phyloP scores from a whole-genome alignment of 2,329 filamentous ascomycete genomes.

The Teratosphaeria destructans region DNA sequence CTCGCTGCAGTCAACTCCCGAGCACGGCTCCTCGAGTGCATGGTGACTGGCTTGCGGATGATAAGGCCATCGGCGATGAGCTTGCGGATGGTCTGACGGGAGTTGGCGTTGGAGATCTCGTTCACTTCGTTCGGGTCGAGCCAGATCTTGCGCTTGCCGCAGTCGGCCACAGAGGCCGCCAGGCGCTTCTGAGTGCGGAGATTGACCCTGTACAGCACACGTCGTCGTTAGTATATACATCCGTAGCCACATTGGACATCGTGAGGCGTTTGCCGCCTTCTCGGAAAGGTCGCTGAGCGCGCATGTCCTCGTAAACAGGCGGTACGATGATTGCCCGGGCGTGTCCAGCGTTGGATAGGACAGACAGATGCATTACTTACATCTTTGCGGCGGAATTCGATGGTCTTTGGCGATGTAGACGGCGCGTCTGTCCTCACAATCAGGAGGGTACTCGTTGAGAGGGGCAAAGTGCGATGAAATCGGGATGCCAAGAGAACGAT shows the following conservation, averaged over 20 bases:
- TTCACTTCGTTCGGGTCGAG: slow-evolving; percentile 98
- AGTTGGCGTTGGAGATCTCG: slow-evolving; percentile 99
- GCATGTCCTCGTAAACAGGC: background rate
- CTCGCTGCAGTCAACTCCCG: slow-evolving; percentile 90
- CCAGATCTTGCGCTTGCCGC: slow-evolving; percentile 99
- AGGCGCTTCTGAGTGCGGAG: slow-evolving; percentile 99
- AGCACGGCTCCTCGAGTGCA: slow-evolving; percentile 96
- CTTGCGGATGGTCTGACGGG: slow-evolving; percentile 98
- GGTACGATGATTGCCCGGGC: background rate
- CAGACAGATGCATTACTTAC: background rate
- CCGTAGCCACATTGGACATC: background rate
- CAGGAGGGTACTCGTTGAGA: background rate
- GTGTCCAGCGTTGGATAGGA: background rate
- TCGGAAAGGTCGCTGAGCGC: background rate
- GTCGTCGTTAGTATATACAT: slow-evolving; percentile 15
- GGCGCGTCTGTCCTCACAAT: background rate
- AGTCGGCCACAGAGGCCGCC: slow-evolving; percentile 95
- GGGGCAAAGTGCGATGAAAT: background rate
- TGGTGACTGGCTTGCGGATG: slow-evolving; percentile 99
- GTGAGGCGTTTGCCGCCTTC: background rate
- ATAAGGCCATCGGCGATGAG: slow-evolving; percentile 99
- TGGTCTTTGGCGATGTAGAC: background rate
- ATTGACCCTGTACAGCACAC: slow-evolving; percentile 69
- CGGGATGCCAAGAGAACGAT: background rate
- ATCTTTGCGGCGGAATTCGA: background rate